Evolutionary conservation across 495 filamentous ascomycete species (phyloP), one percentile per base, ranked within the genome.

Genomic region (Bathelium albidoporum): DNA sequence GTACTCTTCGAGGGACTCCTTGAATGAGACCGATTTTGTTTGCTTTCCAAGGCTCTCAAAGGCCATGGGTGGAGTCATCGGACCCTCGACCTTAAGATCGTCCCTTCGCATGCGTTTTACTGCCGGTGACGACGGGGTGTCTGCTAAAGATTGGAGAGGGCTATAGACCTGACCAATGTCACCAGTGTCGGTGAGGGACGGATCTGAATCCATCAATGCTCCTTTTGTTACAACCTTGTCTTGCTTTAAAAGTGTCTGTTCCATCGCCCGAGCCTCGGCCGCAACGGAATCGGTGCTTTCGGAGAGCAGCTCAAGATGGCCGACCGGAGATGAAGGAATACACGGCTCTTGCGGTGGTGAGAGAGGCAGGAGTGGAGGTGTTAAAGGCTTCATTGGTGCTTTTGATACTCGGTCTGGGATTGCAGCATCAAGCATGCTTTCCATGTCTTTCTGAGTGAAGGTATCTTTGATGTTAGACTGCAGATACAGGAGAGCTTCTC

Each of bases 301-400:
- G n/a, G 83, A 82, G 0, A 80, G 73, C 5, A 81, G 64, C 3
- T 84, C 81, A n/a, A 87, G 49, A 62, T 78, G 70, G 62, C 77
- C 82, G 4, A 58, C 72, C 11, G 75, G 71, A 2, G 77, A 77
- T 10, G 79, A 77, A 10, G 82, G 79, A 31, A 81, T 61, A 52
- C 77, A 85, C 36, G 75, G 75, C 22, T 73, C 70, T 14, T 66
- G 43, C 1, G 76, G 58, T 10, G 75, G 76, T 4, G 72, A 66
- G 20, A 73, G 59, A 1, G 85, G 84, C 43, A 83, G 79, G 12
- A 89, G 71, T 14, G 83, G 85, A 32, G 86, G 86, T 12, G 85
- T 85, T 31, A 87, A 44, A 28, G 71, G 76, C 41, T 76, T 71
- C 11, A 70, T n/a, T 39, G 28, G 66, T 68, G 10, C 74, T 62